phyloP scores from a whole-genome alignment of 169 alveolate genomes.

The Amoebophrya sp. region DNA sequence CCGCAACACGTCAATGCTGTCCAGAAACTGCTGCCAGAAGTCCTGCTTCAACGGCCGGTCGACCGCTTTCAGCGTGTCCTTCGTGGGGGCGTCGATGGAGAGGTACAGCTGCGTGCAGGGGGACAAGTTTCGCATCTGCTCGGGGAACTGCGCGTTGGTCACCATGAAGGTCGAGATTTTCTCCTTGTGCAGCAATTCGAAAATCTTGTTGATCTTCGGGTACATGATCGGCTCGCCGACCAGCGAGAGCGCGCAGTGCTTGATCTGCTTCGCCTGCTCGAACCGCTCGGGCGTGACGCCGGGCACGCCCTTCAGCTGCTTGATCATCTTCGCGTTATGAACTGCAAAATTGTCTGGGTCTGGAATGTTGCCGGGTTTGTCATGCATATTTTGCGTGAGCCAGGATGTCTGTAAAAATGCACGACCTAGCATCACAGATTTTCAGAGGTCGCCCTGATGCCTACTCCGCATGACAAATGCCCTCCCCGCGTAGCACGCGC shows the following conservation, averaged over 20 bases:
- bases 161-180: slow-evolving; percentile 71
- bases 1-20: slow-evolving; percentile 57
- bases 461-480: no score
- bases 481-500: no score
- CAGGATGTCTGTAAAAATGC: no score
- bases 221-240: slow-evolving; percentile 82
- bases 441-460: no score
- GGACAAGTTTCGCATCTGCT: slow-evolving; percentile 53
- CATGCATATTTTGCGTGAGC: no score
- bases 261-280: slow-evolving; percentile 35
- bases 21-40: slow-evolving; percentile 68
- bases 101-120: slow-evolving; percentile 63
- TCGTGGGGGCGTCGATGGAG: slow-evolving; percentile 50
- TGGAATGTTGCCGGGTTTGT: no score
- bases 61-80: slow-evolving; percentile 37
- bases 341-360: no score
- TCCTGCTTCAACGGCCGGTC: slow-evolving; percentile 72
- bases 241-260: slow-evolving; percentile 75
- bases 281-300: slow-evolving; percentile 34
- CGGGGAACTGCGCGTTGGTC: slow-evolving; percentile 79
- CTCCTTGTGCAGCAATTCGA: slow-evolving; percentile 59
- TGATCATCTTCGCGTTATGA: slow-evolving; percentile 12
- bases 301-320: slow-evolving; percentile 26
- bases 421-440: no score
- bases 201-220: slow-evolving; percentile 67